These are phyloP conservation scores for Chaetomium tenue DNA, from an alignment of 495 filamentous ascomycete genomes.

Conservation along the genomic window DNA sequence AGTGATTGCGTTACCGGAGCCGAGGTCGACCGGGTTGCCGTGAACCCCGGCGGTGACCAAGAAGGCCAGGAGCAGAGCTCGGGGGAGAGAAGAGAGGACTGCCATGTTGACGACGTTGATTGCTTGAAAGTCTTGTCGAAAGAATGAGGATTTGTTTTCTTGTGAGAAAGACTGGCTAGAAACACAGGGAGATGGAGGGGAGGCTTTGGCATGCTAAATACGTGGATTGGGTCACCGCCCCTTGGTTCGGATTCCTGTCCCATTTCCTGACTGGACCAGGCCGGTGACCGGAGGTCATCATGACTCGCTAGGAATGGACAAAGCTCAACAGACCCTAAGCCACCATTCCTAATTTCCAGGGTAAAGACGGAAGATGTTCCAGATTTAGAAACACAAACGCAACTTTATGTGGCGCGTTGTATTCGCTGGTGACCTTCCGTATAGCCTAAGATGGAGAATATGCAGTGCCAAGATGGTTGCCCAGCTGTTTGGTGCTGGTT, in stretches of 20 bases:
- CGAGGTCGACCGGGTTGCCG: constrained; percentile 21
- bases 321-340: background rate
- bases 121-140: background rate
- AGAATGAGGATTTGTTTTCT: background rate
- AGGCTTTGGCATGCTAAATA: constrained; percentile 13
- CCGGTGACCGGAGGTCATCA: background rate
- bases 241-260: background rate
- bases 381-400: constrained; percentile 15
- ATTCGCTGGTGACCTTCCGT: background rate
- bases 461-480: constrained; percentile 4
- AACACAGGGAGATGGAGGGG: background rate
- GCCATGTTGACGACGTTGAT: background rate
- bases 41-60: constrained; percentile 12
- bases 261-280: background rate
- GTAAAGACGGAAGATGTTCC: constrained; percentile 15
- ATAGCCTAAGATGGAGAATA: constrained; percentile 19
- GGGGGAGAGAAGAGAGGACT: constrained; percentile 6
- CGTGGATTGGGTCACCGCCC: too few relatives aligned
- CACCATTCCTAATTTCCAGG: constrained; percentile 11
- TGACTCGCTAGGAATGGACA: background rate
- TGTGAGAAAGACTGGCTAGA: background rate
- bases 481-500: background rate
- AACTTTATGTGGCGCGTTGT: constrained; percentile 7
- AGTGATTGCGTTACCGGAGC: constrained; percentile 9
- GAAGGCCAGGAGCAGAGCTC: constrained; percentile 17